These are phyloP conservation scores for Calonectria hawksworthii DNA, from an alignment of 2,329 filamentous ascomycete genomes.

Conservation along the genomic window DNA sequence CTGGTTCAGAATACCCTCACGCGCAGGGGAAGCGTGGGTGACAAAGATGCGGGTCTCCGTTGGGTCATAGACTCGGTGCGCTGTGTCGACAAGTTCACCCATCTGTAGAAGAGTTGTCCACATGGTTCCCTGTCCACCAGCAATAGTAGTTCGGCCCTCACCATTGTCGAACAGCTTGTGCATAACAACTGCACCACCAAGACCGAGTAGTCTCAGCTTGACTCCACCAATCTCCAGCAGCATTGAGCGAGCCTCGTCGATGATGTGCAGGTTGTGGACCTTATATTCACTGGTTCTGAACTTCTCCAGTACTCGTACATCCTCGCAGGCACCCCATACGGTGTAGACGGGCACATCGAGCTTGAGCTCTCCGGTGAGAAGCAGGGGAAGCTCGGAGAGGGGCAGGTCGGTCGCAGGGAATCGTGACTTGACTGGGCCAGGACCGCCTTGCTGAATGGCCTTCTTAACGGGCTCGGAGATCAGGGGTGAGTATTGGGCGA, in stretches of 20 bases:
- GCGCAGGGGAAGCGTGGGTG: constrained; percentile 95
- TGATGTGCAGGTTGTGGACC: constrained; percentile 96
- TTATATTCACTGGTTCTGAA: constrained; percentile 98
- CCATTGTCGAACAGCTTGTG: constrained; percentile 99
- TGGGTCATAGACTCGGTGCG: constrained; percentile 97
- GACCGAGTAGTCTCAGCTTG: constrained; percentile 91
- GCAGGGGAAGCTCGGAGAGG: constrained; percentile 91
- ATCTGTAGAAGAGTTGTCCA: constrained; percentile 99
- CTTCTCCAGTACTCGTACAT: constrained; percentile 97
- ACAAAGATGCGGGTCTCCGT: constrained; percentile 97
- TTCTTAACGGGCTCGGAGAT: constrained; percentile 84
- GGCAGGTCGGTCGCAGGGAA: constrained; percentile 87
- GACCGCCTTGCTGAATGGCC: constrained; percentile 73
- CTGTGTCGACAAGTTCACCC: constrained; percentile 97
- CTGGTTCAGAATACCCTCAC: constrained; percentile 97
- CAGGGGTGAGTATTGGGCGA: constrained; percentile 97
- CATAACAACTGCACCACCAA: constrained; percentile 98
- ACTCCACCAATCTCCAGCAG: constrained; percentile 95
- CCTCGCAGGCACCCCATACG: constrained; percentile 98
- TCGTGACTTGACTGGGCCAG: constrained; percentile 86
- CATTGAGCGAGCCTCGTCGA: constrained; percentile 97
- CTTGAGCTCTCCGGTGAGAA: constrained; percentile 89
- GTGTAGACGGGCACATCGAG: constrained; percentile 98
- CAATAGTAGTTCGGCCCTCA: constrained; percentile 97
- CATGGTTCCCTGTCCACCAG: constrained; percentile 98